Conservation (phyloP, 805 yeast species). For the Cyberlindnera mycetangii region DNA sequence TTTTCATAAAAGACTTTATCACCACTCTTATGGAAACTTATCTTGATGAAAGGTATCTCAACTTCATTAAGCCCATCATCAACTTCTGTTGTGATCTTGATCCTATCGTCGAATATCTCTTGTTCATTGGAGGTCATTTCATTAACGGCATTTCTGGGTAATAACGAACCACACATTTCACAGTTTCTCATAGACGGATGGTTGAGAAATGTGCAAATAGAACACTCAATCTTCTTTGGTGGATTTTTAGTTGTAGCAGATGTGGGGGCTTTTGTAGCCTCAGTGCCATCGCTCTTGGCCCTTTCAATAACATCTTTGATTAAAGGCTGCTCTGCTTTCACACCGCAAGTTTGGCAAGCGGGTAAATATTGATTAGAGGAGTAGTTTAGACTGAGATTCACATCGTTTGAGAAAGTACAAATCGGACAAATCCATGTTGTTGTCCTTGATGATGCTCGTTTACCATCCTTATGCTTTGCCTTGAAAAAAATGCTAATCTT, state of each 20-base stretch:
- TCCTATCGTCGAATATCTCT: slow-evolving; percentile 32
- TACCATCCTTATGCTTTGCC: slow-evolving; percentile 5
- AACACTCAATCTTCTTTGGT: slow-evolving; percentile 34
- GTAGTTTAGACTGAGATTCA: slow-evolving; percentile 32
- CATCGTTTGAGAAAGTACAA: slow-evolving; percentile 66
- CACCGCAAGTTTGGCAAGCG: slow-evolving; percentile 61
- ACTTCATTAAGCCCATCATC: slow-evolving; percentile 28
- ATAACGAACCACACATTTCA: slow-evolving; percentile 79
- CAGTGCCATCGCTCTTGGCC: not conserved
- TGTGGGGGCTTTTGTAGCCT: not conserved
- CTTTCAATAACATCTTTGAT: slow-evolving; percentile 33
- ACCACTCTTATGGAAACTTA: slow-evolving; percentile 78
- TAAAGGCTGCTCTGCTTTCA: slow-evolving; percentile 39
- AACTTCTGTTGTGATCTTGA: slow-evolving; percentile 30
- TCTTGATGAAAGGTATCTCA: slow-evolving; percentile 42
- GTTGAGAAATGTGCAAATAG: slow-evolving; percentile 74
- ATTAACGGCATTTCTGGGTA: slow-evolving; percentile 32
- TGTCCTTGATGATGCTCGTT: slow-evolving; percentile 3
- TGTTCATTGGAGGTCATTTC: slow-evolving; percentile 17
- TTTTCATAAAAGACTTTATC: slow-evolving; percentile 50
- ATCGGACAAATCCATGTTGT: slow-evolving; percentile 81
- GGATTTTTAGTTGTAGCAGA: not conserved
- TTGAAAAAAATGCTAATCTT: slow-evolving; percentile 53
- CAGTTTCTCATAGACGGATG: slow-evolving; percentile 76
- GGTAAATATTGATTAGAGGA: slow-evolving; percentile 34